Conservation (phyloP, 2,329 filamentous ascomycete species). For the Cordyceps farinosa region DNA sequence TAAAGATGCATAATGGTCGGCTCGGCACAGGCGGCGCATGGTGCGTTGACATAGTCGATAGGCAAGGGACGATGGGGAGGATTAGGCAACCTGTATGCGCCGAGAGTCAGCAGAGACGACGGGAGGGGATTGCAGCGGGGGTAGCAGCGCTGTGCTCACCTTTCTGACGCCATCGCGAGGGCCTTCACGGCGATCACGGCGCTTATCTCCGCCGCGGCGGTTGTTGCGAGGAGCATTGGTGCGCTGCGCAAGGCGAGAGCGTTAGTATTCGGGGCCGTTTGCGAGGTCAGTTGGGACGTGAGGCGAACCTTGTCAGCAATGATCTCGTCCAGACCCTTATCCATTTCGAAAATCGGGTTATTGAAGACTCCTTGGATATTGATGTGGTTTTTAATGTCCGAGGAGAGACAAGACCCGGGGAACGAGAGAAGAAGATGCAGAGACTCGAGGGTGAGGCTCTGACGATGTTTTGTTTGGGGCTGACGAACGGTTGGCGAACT, state of each 20-base stretch:
- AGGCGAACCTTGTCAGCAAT: constrained; percentile 46
- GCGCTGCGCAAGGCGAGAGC: constrained; percentile 23
- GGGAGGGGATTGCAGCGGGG: constrained; percentile 6
- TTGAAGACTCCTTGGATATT: not conserved
- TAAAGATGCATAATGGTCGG: constrained; percentile 1
- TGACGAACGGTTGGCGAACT: constrained; percentile 8
- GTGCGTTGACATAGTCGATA: constrained; percentile 29
- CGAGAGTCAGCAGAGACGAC: constrained; percentile 9
- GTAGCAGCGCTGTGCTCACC: constrained; percentile 46
- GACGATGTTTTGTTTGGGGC: constrained; percentile 15
- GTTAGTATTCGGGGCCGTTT: constrained; percentile 22
- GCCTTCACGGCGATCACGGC: constrained; percentile 43
- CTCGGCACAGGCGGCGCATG: constrained; percentile 24
- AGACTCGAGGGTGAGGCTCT: constrained; percentile 6
- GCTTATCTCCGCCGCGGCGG: constrained; percentile 34
- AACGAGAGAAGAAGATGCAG: not conserved
- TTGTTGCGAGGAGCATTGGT: constrained; percentile 33
- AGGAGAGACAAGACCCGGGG: not conserved
- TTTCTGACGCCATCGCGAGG: constrained; percentile 88
- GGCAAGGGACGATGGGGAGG: constrained; percentile 28
- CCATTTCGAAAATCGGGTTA: constrained; percentile 37
- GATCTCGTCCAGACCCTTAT: constrained; percentile 55
- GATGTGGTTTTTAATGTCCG: not conserved
- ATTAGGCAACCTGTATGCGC: constrained; percentile 32
- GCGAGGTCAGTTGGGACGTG: constrained; percentile 17